Conservation (phyloP, 116 monocot genomes). For the Thalassia testudinum region DNA sequence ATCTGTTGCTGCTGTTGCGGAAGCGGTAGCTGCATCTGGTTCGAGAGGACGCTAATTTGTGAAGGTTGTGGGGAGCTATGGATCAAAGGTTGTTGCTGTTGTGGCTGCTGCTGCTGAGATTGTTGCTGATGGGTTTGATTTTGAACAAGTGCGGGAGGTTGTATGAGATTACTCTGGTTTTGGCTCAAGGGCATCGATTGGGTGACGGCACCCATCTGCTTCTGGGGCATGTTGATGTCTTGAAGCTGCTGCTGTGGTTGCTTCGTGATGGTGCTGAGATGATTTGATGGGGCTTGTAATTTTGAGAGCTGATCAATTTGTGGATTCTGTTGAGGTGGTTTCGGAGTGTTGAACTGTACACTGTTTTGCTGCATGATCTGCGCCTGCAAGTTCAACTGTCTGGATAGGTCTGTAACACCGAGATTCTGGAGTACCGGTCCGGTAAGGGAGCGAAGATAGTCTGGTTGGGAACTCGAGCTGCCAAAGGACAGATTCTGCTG, state of each 20-base stretch:
- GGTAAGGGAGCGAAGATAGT: constrained; percentile 28
- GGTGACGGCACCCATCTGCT: not conserved
- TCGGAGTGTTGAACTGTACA: constrained; percentile 30
- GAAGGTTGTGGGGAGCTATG: no score
- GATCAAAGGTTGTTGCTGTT: not conserved
- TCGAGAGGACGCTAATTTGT: no score
- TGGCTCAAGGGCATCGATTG: constrained; percentile 20
- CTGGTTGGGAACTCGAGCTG: constrained; percentile 23
- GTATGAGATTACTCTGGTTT: constrained; percentile 12
- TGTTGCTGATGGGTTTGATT: no score
- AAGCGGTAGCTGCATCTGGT: not conserved
- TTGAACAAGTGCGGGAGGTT: no score
- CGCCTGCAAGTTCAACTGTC: constrained; percentile 37
- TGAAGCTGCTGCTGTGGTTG: constrained; percentile 29
- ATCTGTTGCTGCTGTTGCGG: not conserved
- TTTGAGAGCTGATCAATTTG: constrained; percentile 36
- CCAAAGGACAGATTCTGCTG: constrained; percentile 38
- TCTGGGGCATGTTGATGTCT: constrained; percentile 29
- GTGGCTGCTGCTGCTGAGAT: constrained; percentile 16
- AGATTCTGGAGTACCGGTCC: constrained; percentile 33
- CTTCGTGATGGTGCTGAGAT: constrained; percentile 10
- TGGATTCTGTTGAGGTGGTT: constrained; percentile 30
- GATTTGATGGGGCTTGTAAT: constrained; percentile 21
- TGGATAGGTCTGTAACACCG: constrained; percentile 36
- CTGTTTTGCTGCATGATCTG: constrained; percentile 36